A percentile compares a stretch with the other conserved stretches of the same genome.
phyloP scores from a whole-genome alignment of 1,139 yeast species.

The Suhomyces ambrosiae region DNA sequence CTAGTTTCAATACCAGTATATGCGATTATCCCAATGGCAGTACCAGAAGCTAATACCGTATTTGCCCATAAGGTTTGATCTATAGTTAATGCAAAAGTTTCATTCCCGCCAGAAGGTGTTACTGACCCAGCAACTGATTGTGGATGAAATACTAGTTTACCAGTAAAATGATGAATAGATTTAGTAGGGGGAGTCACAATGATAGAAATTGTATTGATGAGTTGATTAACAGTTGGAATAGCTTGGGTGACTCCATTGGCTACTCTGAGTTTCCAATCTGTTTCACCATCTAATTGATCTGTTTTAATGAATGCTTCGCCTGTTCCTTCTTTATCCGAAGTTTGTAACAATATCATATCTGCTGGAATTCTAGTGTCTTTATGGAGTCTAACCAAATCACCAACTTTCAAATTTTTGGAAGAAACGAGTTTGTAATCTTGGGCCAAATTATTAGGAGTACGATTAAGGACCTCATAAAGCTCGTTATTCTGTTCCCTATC shows the following conservation, averaged over 20 bases:
- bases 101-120: conserved; percentile 35
- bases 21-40: conserved; percentile 81
- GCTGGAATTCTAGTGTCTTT: conserved; percentile 92
- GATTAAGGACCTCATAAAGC: conserved; percentile 67
- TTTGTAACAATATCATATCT: conserved; percentile 80
- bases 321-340: conserved; percentile 63
- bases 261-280: conserved; percentile 94
- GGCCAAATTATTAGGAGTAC: conserved; percentile 26
- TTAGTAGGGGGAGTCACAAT: conserved; percentile 80
- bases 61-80: conserved; percentile 99
- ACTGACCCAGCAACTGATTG: conserved; percentile 25
- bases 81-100: conserved; percentile 68
- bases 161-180: conserved; percentile 78
- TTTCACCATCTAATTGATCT: conserved; percentile 97
- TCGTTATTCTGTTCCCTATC: conserved; percentile 90
- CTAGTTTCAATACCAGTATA: conserved; percentile 94
- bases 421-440: conserved; percentile 45
- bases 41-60: conserved; percentile 92
- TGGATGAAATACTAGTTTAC: conserved; percentile 58
- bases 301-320: conserved; percentile 96
- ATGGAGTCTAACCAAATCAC: conserved; percentile 79
- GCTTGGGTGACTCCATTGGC: conserved; percentile 75
- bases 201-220: conserved; percentile 49
- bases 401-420: conserved; percentile 74
- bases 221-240: conserved; percentile 39